Percentiles rank a stretch among this genome's conserved stretches.
phyloP scores from a whole-genome alignment of 2,329 filamentous ascomycete genomes.

The Pezicula carpinea region DNA sequence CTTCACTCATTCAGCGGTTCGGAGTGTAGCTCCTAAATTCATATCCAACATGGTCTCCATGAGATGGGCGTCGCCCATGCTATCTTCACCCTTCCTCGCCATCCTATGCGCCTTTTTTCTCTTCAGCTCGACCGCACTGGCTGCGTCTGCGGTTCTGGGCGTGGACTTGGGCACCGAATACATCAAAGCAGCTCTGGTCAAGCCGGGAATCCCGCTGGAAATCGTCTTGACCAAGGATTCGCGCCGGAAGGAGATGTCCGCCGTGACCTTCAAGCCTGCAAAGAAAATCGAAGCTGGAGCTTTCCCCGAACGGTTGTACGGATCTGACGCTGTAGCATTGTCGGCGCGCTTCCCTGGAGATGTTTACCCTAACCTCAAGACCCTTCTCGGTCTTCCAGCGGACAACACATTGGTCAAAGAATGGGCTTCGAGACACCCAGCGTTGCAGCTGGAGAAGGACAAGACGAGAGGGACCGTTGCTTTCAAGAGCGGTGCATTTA shows the following conservation, averaged over 20 bases:
- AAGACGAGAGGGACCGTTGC: constrained; percentile 63
- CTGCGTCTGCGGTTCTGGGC: constrained; percentile 70
- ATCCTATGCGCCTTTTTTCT: constrained; percentile 28
- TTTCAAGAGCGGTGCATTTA: constrained; percentile 73
- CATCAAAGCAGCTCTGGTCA: constrained; percentile 93
- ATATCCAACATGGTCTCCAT: constrained; percentile 22
- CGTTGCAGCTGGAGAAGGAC: constrained; percentile 61
- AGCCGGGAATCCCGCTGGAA: constrained; percentile 93
- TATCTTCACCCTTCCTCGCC: constrained; percentile 22
- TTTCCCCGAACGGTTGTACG: constrained; percentile 88
- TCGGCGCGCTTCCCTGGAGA: constrained; percentile 85
- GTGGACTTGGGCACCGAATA: constrained; percentile 95
- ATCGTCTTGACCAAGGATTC: constrained; percentile 98
- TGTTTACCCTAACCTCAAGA: constrained; percentile 91
- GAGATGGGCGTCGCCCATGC: constrained; percentile 12
- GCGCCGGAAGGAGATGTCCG: constrained; percentile 88
- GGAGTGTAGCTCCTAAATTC: constrained; percentile 1
- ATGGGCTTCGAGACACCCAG: constrained; percentile 75
- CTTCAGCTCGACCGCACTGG: constrained; percentile 29
- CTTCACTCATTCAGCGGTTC: constrained; percentile 25
- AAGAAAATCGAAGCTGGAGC: constrained; percentile 56
- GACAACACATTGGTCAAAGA: constrained; percentile 58
- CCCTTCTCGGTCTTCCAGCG: constrained; percentile 71
- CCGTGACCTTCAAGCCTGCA: constrained; percentile 89
- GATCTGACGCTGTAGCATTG: constrained; percentile 84